These are phyloP conservation scores for Austropuccinia psidii DNA, from an alignment of 1,284 basidiomycete species.

Conservation along the genomic window DNA sequence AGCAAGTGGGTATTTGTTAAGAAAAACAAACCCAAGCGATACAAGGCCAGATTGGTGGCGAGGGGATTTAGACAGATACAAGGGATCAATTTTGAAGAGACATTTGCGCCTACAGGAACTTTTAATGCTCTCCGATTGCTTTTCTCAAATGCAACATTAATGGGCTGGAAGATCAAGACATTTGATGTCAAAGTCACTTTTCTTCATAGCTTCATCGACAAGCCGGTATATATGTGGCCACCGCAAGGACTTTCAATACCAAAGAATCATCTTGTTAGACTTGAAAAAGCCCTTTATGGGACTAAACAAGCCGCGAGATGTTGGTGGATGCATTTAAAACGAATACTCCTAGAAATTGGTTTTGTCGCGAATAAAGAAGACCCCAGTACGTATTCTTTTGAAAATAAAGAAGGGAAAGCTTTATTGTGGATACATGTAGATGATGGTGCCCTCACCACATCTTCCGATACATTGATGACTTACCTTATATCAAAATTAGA, in stretches of 20 bases:
- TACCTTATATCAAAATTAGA: no score
- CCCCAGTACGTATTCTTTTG: no score
- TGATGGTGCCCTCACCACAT: no score
- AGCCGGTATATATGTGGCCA: background rate
- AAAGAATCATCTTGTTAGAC: background rate
- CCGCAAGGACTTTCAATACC: background rate
- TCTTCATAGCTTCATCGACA: background rate
- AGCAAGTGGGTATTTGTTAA: background rate
- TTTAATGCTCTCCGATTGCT: background rate
- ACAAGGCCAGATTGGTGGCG: background rate
- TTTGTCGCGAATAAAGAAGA: no score
- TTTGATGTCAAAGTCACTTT: background rate
- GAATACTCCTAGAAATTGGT: background rate
- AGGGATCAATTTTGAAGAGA: background rate
- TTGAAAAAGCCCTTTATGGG: slow-evolving; percentile 1
- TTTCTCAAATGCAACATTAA: background rate
- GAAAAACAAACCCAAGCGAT: background rate
- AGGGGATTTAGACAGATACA: background rate
- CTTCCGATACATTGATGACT: no score
- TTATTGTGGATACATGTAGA: no score
- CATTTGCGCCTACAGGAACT: background rate
- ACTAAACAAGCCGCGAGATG: background rate
- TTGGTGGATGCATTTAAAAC: background rate
- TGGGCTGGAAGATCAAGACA: background rate
- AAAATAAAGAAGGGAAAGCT: no score